phyloP scores from a whole-genome alignment of 2,329 filamentous ascomycete genomes.

The Bipolaris cookei region DNA sequence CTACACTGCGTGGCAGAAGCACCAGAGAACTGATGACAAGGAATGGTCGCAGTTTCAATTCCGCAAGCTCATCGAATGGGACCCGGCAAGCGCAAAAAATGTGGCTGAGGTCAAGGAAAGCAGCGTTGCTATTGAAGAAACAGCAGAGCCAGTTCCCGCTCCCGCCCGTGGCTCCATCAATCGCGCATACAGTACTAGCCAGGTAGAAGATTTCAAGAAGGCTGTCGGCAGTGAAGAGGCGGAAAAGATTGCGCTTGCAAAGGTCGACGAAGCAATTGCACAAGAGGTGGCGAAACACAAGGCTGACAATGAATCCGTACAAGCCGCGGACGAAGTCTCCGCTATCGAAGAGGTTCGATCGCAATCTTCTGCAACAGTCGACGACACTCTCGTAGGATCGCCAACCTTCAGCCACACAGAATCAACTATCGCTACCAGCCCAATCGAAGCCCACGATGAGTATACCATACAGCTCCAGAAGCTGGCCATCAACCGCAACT shows the following conservation, averaged over 20 bases:
- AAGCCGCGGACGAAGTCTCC: slow-evolving; percentile 41
- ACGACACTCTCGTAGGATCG: slow-evolving; percentile 38
- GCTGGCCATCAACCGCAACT: slow-evolving; percentile 73
- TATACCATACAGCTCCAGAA: slow-evolving; percentile 81
- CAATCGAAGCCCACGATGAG: slow-evolving; percentile 65
- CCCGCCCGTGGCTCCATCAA: slow-evolving; percentile 47
- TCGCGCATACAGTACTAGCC: slow-evolving; percentile 60
- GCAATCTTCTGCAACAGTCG: slow-evolving; percentile 41
- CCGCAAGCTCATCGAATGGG: slow-evolving; percentile 88
- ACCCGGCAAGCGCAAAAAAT: slow-evolving; percentile 58
- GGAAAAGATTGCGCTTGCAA: slow-evolving; percentile 68
- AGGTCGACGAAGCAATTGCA: slow-evolving; percentile 84
- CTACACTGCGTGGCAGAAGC: slow-evolving; percentile 86
- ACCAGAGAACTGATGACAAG: slow-evolving; percentile 68
- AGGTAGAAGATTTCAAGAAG: slow-evolving; percentile 66
- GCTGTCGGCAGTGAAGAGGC: slow-evolving; percentile 56
- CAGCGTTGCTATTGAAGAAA: slow-evolving; percentile 40
- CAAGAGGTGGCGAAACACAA: slow-evolving; percentile 73
- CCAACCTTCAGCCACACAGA: slow-evolving; percentile 37
- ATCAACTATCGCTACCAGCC: slow-evolving; percentile 65
- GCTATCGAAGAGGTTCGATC: slow-evolving; percentile 39
- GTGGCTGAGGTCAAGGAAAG: slow-evolving; percentile 48
- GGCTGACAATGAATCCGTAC: slow-evolving; percentile 54
- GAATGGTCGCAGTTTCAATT: slow-evolving; percentile 95
- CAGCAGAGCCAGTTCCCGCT: slow-evolving; percentile 35